Base-by-base conservation (phyloP, 306 rosid genomes). In the Styphnolobium japonicum region DNA sequence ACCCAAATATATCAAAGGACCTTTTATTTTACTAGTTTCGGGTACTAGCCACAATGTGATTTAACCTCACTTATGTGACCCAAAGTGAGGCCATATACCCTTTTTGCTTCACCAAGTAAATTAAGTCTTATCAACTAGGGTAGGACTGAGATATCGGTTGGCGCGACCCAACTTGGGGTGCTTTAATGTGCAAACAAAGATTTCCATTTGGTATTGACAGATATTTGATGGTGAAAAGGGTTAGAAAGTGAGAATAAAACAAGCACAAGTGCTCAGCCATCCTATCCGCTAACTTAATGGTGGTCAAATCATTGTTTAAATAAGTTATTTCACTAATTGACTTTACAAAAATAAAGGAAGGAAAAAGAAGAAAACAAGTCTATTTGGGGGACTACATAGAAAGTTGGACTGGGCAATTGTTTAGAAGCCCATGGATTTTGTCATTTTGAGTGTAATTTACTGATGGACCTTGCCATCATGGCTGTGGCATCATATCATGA, bases 51-150 rank as follows among this genome's bases (percentile, higher is more conserved):
- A 63, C 6, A 79, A 45, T 45, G 83, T 51, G 87, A 83, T 80
- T 80, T 69, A 83, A 77, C 87, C 64, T 78, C 81, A 73, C 67
- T 83, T 37, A 27, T 76, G 79, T 43, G 53, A 72, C 62, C 55
- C 63, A 58, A 80, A 76, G 75, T 63, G 75, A 72, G 58, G 43
- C 57, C 75, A 76, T 16, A 5, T 7, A 19, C 18, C 27, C 49
- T 23, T 63, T 72, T 64, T 39, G 49, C n/a, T 71, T 76, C 66
- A 63, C 64, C 62, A 43, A 34, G 60, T 40, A 46, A 65, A 27
- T 45, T 4, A 33, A 45, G 71, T 58, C 55, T 58, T 18, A 57
- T 81, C 52, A 40, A 18, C 10, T 15, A 36, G 79, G 63, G 22
- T 42, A 34, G 27, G 67, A 19, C 33, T 22, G 10, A 49, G 67